phyloP scores from a whole-genome alignment of 495 filamentous ascomycete species.

The Polyplosphaeria fusca region DNA sequence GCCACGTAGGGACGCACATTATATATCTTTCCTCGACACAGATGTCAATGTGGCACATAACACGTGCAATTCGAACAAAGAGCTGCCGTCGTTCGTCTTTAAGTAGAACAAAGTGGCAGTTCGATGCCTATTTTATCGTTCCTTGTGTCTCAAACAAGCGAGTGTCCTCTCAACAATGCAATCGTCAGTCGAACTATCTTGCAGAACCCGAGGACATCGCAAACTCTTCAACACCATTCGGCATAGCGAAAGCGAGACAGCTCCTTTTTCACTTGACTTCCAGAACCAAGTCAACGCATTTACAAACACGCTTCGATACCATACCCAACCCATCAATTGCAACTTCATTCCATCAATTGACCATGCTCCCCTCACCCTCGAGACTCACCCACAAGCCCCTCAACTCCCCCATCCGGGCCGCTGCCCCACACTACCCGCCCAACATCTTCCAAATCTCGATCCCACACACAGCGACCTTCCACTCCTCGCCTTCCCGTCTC shows the following conservation, averaged over 20 bases:
- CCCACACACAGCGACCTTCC: background rate
- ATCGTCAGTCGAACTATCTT: background rate
- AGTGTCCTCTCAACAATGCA: too few species aligned
- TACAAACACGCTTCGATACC: background rate
- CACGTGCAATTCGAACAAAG: too few species aligned
- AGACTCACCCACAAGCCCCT: background rate
- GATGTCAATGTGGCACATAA: too few species aligned
- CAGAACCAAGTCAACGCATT: background rate
- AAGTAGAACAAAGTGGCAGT: too few species aligned
- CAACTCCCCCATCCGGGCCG: background rate
- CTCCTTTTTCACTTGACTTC: background rate
- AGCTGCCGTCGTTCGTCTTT: too few species aligned
- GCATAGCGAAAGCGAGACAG: background rate
- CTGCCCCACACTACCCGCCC: background rate
- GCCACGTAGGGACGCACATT: too few species aligned
- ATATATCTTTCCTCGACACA: too few species aligned
- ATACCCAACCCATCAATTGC: background rate
- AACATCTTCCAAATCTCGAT: background rate
- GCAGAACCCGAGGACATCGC: too few species aligned
- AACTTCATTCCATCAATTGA: background rate
- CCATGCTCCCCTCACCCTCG: constrained; percentile 1
- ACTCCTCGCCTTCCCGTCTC: background rate
- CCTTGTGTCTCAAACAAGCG: too few species aligned
- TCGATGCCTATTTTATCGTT: too few species aligned
- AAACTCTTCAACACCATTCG: too few species aligned